phyloP scores from a whole-genome alignment of 106 monocot species.

The Posidonia australis region DNA sequence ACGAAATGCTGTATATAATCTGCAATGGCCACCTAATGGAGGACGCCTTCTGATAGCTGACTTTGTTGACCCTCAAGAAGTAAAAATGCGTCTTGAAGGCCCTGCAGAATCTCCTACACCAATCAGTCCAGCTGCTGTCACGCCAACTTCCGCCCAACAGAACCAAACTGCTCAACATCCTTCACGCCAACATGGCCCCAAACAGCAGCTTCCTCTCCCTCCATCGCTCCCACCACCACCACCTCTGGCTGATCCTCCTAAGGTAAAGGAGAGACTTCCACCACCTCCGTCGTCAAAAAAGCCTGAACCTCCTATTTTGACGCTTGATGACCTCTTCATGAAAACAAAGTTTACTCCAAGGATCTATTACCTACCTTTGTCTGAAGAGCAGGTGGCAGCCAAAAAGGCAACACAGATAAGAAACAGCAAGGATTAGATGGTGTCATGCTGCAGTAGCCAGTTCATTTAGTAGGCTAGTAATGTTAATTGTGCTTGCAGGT shows the following conservation, averaged over 20 bases:
- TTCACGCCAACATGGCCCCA: constrained; percentile 10
- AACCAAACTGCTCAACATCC: constrained; percentile 10
- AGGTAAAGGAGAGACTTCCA: constrained; percentile 22
- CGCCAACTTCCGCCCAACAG: constrained; percentile 21
- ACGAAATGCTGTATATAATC: constrained; percentile 75
- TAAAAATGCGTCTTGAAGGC: constrained; percentile 38
- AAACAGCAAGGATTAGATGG: constrained; percentile 10
- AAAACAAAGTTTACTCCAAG: constrained; percentile 66
- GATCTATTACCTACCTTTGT: constrained; percentile 76
- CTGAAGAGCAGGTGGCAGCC: constrained; percentile 56
- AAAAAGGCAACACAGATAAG: constrained; percentile 35
- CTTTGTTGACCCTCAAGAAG: constrained; percentile 72
- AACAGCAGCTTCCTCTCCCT: constrained; percentile 16
- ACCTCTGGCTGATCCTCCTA: constrained; percentile 8
- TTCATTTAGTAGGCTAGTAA: neutral
- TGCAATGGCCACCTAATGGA: constrained; percentile 87
- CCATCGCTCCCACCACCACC: constrained; percentile 25
- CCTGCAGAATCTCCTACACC: constrained; percentile 39
- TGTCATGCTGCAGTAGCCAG: neutral
- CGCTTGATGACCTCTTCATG: constrained; percentile 85
- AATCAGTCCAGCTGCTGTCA: constrained; percentile 26
- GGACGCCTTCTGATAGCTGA: constrained; percentile 63
- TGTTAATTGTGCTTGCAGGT: neutral
- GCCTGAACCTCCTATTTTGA: constrained; percentile 47
- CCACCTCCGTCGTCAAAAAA: constrained; percentile 34